Conservation (phyloP, 306 rosid species). For the barrel medic (Medicago truncatula) region MtrunA17r5.0-ANR NC_053046.1:36932501-36933000, state of each 20-base stretch:
- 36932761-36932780: neutral
- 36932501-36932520: slow-evolving; percentile 39
- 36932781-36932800: slow-evolving; percentile 4
- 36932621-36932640: slow-evolving; percentile 23
- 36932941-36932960: slow-evolving; percentile 5
- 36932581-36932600: slow-evolving; percentile 1
- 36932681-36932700: slow-evolving; percentile 20
- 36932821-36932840: slow-evolving; percentile 27
- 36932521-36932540: slow-evolving; percentile 21
- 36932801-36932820: slow-evolving; percentile 15
- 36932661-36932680: slow-evolving; percentile 32
- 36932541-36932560: slow-evolving; percentile 36
- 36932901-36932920: slow-evolving; percentile 14
- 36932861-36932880: slow-evolving; percentile 29
- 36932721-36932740: slow-evolving; percentile 4
- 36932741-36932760: neutral
- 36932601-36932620: slow-evolving; percentile 19
- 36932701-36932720: neutral
- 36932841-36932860: slow-evolving; percentile 5
- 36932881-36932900: slow-evolving; percentile 15
- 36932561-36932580: slow-evolving; percentile 19
- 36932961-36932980: slow-evolving; percentile 14
- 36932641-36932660: slow-evolving; percentile 24
- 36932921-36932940: slow-evolving; percentile 13
- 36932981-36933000: slow-evolving; percentile 23